Base-by-base conservation (phyloP, 2,329 filamentous ascomycete genomes). In the Metarhizium humberi region DNA sequence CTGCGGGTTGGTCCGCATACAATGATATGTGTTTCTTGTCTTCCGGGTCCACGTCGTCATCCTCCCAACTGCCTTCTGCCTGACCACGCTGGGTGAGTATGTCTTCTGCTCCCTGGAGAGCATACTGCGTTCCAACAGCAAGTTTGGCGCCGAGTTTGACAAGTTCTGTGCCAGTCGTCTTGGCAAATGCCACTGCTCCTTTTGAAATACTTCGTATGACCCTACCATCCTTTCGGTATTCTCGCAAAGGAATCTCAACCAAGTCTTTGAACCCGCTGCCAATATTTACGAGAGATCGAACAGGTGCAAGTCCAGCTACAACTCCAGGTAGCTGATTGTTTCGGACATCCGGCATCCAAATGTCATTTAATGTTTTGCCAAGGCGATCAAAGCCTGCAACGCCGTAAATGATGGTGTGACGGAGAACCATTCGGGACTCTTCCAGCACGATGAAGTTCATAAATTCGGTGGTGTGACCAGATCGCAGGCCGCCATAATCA, bases 401-500 rank as follows among this genome's bases (percentile, higher is more conserved):
- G 32, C 95, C 94, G 62, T 97, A 96, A 40, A 97, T 84, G 62
- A 99, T 97, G 30, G 89, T 88, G 67, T 92, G 92, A 13, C 88
- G 83, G 53, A 99, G 79, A 6, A 87, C 82, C 79, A 99, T 88
- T 58, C 92, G 85, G 2, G 94, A 85, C 60, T 89, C 86, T 62
- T 99, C 94, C 1, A 99, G 81, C 14, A 92, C 88, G 60, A 99
- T 81, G 67, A 99, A 96, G 69, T 99, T 99, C 92, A 97, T 97
- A 65, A 99, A 95, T 69, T 99, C 94, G 0, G 90, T 95, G 0
- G 94, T 97, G 61, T 90, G 90, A 2, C 94, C 94, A 1, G 94
- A 96, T 30, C 92, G 85, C 3, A 99, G 80, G 3, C 92, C 92
- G 0, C 86, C 89, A 63, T 99, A 99, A 69, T 99, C 92, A 18